phyloP scores from a whole-genome alignment of 2,329 filamentous ascomycete species.

The Phialemoniopsis sp. region DNA sequence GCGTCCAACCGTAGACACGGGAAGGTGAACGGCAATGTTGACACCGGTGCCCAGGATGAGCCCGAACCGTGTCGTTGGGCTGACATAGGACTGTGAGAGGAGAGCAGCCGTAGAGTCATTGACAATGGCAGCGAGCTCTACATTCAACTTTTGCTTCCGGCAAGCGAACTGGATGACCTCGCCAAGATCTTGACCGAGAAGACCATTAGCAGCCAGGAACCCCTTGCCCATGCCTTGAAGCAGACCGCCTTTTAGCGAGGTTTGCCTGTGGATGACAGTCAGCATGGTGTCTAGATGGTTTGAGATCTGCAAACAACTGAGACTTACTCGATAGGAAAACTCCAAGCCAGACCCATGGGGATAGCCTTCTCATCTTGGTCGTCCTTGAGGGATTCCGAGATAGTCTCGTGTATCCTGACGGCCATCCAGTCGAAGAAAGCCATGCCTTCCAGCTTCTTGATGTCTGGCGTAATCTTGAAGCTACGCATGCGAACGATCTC shows the following conservation, averaged over 20 bases:
- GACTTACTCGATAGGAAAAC: conserved; percentile 65
- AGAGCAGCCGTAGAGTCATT: conserved; percentile 67
- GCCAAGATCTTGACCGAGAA: conserved; percentile 57
- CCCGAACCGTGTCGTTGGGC: conserved; percentile 55
- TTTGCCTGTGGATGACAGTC: conserved; percentile 49
- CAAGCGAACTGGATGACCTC: conserved; percentile 54
- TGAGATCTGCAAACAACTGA: too few species aligned
- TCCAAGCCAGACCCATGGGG: conserved; percentile 62
- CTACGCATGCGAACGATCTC: conserved; percentile 50
- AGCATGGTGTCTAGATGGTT: too few species aligned
- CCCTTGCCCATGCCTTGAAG: conserved; percentile 63
- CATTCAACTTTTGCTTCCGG: conserved; percentile 41
- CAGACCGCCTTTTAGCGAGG: conserved; percentile 54
- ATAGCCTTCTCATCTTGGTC: conserved; percentile 35
- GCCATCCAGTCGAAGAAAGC: conserved; percentile 69
- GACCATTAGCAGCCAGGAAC: conserved; percentile 53
- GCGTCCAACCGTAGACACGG: conserved; percentile 49
- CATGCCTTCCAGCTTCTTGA: conserved; percentile 54
- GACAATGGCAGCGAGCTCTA: conserved; percentile 56
- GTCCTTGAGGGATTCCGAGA: conserved; percentile 37
- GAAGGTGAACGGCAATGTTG: conserved; percentile 62
- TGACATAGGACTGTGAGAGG: conserved; percentile 58
- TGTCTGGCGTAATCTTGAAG: conserved; percentile 50
- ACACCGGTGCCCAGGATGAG: conserved; percentile 65
- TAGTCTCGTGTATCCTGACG: conserved; percentile 50